phyloP scores from a whole-genome alignment of 352 stramenopile genomes.

The Pythium vanterpoolii region DNA sequence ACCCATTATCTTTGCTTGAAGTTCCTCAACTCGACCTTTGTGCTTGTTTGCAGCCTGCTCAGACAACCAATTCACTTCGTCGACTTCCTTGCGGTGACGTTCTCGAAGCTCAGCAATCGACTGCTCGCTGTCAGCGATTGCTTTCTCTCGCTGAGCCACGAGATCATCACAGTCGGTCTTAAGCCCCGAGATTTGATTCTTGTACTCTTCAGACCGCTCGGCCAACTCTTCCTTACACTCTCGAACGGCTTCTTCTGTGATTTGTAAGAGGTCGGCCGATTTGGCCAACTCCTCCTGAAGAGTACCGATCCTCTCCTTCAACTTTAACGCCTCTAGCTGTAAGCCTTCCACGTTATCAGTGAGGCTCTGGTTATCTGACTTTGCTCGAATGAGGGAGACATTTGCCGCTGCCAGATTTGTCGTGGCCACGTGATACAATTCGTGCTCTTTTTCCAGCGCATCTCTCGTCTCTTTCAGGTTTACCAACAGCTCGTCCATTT shows the following conservation, averaged over 20 bases:
- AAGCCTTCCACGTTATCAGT: not conserved
- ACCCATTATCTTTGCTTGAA: too few species aligned
- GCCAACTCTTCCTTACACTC: slow-evolving; percentile 12
- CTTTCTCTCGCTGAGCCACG: not conserved
- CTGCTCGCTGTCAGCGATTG: not conserved
- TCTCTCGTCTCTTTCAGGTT: not conserved
- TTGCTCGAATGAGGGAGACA: not conserved
- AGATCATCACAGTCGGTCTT: slow-evolving; percentile 2
- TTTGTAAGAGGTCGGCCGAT: slow-evolving; percentile 5
- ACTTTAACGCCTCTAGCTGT: not conserved
- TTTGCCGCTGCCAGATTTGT: not conserved
- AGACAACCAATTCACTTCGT: not conserved
- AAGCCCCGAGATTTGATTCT: not conserved
- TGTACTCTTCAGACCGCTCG: slow-evolving; percentile 7
- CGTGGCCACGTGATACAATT: not conserved
- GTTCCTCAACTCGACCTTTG: too few species aligned
- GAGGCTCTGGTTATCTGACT: not conserved
- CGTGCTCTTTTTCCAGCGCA: not conserved
- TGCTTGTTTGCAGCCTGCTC: too few species aligned
- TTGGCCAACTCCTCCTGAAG: slow-evolving; percentile 1
- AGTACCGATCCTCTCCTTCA: not conserved
- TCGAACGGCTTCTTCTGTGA: slow-evolving; percentile 15
- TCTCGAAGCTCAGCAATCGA: not conserved
- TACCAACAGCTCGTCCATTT: not conserved
- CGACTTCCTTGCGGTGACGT: not conserved